Evolutionary conservation across 2,329 filamentous ascomycete species (phyloP), one percentile per base, ranked within the genome.

Genomic region (Lasiodiplodia sp.): DNA sequence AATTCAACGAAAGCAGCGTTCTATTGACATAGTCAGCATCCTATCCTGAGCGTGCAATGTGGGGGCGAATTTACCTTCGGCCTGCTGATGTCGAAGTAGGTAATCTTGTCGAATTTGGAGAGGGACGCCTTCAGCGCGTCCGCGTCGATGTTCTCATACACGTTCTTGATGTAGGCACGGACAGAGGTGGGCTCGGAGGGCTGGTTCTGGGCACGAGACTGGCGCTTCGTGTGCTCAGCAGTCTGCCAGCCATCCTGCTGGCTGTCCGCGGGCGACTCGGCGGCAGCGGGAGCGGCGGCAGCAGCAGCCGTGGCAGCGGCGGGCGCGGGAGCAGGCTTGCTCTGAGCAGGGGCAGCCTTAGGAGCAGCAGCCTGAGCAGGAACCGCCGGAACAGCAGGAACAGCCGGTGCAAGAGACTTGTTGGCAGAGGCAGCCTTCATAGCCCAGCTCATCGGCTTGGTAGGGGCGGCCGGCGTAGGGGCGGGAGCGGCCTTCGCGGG

Each of bases 1-100:
- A 96, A 99, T 80, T 99, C 96, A 70, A 97, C 93, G 78, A 98
- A 98, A 31, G 96, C 96, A 77, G 94, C 97, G 86, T 96, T 97
- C 95, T 97, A 77, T 34, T 34, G 47, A 10, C 4, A n/a, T 8
- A 28, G 12, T 78, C 71, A 79, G 74, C 31, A 40, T 25, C 23
- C 3, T 23, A 2, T 18, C 16, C 12, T 12, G 7, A 38, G 4
- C 14, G n/a, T 12, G 23, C 7, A 10, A 4, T 4, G 3, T 12
- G 34, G 28, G 31, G 4, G 14, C 12, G 51, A 73, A 73, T 83
- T 75, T 85, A 97, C 94, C 92, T 97, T 97, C 75, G 81, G 82
- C 71, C 88, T 86, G 78, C 85, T 88, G 73, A 90, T 85, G 75
- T 90, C 88, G 73, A 89, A 88, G 77, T 90, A 89, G 70, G 83